Evolutionary conservation across 139 green algal species (phyloP), one percentile per base, ranked within the genome.

Genomic region (Mychonastes homosphaera): DNA sequence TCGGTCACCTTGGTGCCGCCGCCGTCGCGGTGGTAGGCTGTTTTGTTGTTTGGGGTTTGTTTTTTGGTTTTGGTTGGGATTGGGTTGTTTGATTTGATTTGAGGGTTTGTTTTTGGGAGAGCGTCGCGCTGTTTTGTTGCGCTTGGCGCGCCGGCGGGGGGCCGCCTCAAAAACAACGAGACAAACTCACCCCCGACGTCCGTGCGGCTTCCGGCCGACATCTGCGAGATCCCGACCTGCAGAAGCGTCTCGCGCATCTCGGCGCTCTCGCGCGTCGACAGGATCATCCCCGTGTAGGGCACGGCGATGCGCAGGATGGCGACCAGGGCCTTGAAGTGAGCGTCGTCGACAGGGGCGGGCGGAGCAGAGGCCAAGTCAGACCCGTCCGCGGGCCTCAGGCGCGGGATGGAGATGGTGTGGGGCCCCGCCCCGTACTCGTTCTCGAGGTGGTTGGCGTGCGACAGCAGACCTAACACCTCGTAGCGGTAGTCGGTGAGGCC

Each of bases 231-330:
- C 9, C 45, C 19, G 56, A 81, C 63, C 30, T 56, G n/a, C 32
- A 84, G 68, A 54, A 84, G 71, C 59, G 78, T 63, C 1, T 56
- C 56, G 28, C 71, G 63, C 77, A 87, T 87, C 51, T 78, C 69
- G 9, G 77, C 59, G 0, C 53, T 69, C 58, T 87, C 79, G 56
- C 79, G 57, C 18, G 72, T 86, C 41, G 57, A 72, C 21, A 87
- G 71, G 40, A 87, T 87, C 77, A 87, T 87, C 52, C 79, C 77
- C 2, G 79, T 87, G 72, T 83, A 87, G 19, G 79, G 79, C 62
- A 87, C 79, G 4, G 75, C 78, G 13, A 84, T 78, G 43, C 78
- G 70, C 33, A 85, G 69, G 58, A 84, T 77, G 36, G 79, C 79
- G 39, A 87, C 79, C 61, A 83, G 70, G 65, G 83, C 81, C 64